Evolutionary conservation across 2,329 filamentous ascomycete genomes (phyloP), one percentile per base, ranked within the genome.

Genomic region (Corinectria fuckeliana): DNA sequence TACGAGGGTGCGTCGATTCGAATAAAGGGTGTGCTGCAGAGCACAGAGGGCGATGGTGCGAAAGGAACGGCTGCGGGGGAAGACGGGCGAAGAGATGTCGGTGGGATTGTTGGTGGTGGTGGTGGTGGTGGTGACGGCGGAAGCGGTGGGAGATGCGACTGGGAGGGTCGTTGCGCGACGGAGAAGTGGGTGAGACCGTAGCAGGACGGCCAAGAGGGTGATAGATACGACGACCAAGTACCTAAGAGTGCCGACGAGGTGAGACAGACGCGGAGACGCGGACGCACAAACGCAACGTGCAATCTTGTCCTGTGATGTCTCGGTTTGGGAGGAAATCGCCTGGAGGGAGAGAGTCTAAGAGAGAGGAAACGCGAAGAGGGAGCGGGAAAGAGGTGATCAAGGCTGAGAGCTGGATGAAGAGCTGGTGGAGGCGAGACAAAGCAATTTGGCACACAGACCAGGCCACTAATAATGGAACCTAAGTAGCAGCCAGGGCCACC

Each of bases 351-450:
- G 52, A 30, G n/a, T n/a, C n/a, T n/a, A 14, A 53, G 39, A 20
- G 28, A 38, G 48, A 52, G 39, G 48, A 52, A 45, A 41, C 38
- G 39, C 21, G 44, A 39, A 34, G 26, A 30, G 26, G 11, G 56
- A 28, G 42, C 42, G 42, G 16, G 42, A 25, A 44, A 20, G 38
- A 32, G 34, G 36, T 57, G 34, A 39, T 34, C 28, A 45, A 47
- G 39, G 32, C 39, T 28, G 28, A 23, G 45, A 57, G 44, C n/a
- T 38, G 41, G 52, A 58, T 25, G 28, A 34, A 54, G 48, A 49
- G 53, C n/a, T 28, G 30, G 42, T 34, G 48, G 52, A 56, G 42
- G 38, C 52, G 44, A n/a, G n/a, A 53, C 42, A 41, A 18, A 36
- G 20, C 51, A 50, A 21, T 36, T 18, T 30, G 26, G 39, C 42